Evolutionary conservation across 345 rosid species (phyloP).

Genomic region (Xanthoceras sorbifolium): DNA sequence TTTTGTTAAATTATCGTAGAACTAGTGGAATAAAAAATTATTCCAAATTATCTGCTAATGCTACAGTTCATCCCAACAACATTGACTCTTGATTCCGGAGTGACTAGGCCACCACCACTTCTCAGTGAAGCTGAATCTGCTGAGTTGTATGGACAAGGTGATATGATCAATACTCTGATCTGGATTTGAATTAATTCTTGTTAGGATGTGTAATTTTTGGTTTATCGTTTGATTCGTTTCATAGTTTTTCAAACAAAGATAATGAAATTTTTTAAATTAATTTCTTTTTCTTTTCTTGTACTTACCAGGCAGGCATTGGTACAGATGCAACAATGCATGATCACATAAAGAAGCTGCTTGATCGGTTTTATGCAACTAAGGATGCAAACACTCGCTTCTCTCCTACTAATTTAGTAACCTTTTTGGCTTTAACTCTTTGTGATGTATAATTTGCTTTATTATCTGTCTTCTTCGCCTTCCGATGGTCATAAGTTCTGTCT

Average conservation of each 20-base stretch:
- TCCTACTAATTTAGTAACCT: constrained; percentile 84
- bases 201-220: background rate
- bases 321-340: constrained; percentile 99
- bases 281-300: constrained; percentile 21
- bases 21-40: constrained; percentile 20
- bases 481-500: background rate
- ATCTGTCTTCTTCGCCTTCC: background rate
- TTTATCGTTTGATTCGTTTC: background rate
- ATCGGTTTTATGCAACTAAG: constrained; percentile 92
- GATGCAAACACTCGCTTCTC: constrained; percentile 83
- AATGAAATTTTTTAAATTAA: constrained; percentile 11
- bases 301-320: constrained; percentile 86
- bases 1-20: constrained; percentile 9
- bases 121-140: constrained; percentile 92
- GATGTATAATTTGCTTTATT: constrained; percentile 6
- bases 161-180: constrained; percentile 19
- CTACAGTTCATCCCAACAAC: constrained; percentile 80
- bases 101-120: constrained; percentile 90
- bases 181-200: constrained; percentile 2
- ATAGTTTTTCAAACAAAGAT: constrained; percentile 4
- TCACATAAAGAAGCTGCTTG: constrained; percentile 95
- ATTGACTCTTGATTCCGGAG: constrained; percentile 89
- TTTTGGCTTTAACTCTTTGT: constrained; percentile 3
- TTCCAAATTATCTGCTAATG: constrained; percentile 32
- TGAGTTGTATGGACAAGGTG: constrained; percentile 98